Conservation (phyloP, 768 basidiomycete genomes). For the Gautieria morchelliformis region DNA sequence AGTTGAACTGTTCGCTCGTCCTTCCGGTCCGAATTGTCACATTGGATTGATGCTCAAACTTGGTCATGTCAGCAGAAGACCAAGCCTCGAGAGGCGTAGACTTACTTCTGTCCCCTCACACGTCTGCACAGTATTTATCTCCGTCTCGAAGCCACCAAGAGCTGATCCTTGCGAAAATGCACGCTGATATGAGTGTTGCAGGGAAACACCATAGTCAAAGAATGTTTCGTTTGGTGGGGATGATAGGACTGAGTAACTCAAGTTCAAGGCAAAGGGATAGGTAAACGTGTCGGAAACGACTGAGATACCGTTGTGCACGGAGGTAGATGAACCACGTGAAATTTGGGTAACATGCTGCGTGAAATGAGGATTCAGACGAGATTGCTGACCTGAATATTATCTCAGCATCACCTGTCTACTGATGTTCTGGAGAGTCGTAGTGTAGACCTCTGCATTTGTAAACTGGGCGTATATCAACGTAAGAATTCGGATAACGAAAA, state of each 20-base stretch:
- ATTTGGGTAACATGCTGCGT: not conserved
- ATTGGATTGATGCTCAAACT: not conserved
- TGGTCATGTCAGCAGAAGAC: not conserved
- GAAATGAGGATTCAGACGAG: not conserved
- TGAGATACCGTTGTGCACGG: not conserved
- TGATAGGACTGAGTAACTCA: not conserved
- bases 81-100: not conserved
- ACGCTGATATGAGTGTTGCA: not conserved
- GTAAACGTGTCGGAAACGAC: not conserved
- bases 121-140: not conserved
- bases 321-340: not conserved
- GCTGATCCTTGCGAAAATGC: not conserved
- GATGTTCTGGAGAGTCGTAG: not conserved
- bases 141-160: not conserved
- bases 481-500: not conserved
- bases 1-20: not conserved
- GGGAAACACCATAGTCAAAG: not conserved
- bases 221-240: not conserved
- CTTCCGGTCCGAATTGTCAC: not conserved
- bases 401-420: not conserved
- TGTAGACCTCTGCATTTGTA: not conserved
- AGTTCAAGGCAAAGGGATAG: not conserved
- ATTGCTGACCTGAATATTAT: not conserved
- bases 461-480: not conserved
- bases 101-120: not conserved